These are phyloP conservation scores for Lantana camara DNA, from an alignment of 257 asterid genomes.

Conservation along the genomic window DNA sequence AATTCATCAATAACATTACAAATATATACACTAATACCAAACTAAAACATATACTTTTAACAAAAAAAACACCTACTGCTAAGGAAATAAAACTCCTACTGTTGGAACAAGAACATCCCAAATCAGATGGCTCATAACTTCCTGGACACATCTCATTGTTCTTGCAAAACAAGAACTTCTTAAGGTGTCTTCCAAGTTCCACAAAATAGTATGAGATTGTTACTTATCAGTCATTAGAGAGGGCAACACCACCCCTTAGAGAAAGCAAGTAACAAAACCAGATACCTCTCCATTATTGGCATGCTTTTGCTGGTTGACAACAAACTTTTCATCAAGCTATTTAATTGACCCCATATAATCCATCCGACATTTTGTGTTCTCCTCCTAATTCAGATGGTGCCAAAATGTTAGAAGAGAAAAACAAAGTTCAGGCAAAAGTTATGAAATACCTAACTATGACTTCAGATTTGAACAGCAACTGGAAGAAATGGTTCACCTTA, in stretches of 20 bases:
- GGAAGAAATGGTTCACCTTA: too few relatives aligned
- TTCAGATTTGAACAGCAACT: too few relatives aligned
- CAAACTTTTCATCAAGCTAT: slow-evolving; percentile 96
- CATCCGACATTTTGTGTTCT: slow-evolving; percentile 94
- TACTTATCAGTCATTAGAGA: slow-evolving; percentile 7
- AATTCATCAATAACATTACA: too few relatives aligned
- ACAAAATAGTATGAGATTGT: slow-evolving; percentile 4
- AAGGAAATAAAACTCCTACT: too few relatives aligned
- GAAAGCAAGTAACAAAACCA: slow-evolving; percentile 28
- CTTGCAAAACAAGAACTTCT: background rate
- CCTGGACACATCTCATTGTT: too few relatives aligned
- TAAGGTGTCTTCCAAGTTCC: slow-evolving; percentile 6
- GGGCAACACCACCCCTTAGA: slow-evolving; percentile 11
- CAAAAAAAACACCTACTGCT: too few relatives aligned
- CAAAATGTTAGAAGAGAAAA: slow-evolving; percentile 7
- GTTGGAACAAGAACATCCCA: too few relatives aligned
- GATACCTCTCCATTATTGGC: slow-evolving; percentile 72
- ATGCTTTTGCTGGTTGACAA: slow-evolving; percentile 73
- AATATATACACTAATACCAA: too few relatives aligned
- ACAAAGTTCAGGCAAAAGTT: too few relatives aligned
- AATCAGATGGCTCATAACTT: too few relatives aligned
- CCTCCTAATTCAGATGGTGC: slow-evolving; percentile 60
- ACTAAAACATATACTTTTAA: too few relatives aligned
- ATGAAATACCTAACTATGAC: too few relatives aligned
- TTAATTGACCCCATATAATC: slow-evolving; percentile 97